Evolutionary conservation across 306 rosid species (phyloP).

Genomic region (Lotus japonicus): DNA sequence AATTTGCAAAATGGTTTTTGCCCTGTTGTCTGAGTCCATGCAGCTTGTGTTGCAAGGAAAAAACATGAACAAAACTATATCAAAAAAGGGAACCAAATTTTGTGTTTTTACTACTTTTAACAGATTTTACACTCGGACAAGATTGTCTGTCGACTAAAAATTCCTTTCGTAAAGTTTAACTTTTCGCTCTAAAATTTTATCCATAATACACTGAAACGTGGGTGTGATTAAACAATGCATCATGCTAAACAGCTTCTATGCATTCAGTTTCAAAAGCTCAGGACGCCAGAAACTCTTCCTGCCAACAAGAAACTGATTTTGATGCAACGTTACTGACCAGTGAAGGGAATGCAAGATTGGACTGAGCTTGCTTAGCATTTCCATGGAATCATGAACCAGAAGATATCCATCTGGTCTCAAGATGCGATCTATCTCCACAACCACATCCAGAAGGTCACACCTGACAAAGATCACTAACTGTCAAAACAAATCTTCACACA

Average conservation of each 20-base stretch:
- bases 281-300: conserved; percentile 91
- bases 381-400: conserved; percentile 58
- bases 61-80: background rate
- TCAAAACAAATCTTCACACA: conserved; percentile 13
- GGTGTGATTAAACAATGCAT: background rate
- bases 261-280: conserved; percentile 9
- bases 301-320: conserved; percentile 58
- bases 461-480: conserved; percentile 32
- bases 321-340: conserved; percentile 55
- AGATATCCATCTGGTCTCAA: conserved; percentile 82
- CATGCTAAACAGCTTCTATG: background rate
- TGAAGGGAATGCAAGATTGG: conserved; percentile 69
- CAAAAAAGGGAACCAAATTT: background rate
- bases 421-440: conserved; percentile 76
- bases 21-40: background rate
- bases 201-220: background rate
- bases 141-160: background rate
- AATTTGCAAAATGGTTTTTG: too few relatives aligned
- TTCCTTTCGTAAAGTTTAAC: background rate
- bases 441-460: conserved; percentile 55
- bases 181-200: background rate
- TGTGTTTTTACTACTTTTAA: background rate
- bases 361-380: conserved; percentile 51
- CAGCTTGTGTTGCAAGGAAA: background rate
- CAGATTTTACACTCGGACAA: conserved; percentile 13